A percentile compares a stretch with the other conserved stretches of the same genome.
Evolutionary conservation across 2,329 filamentous ascomycete species (phyloP).

Genomic region (Aschersonia sp.): DNA sequence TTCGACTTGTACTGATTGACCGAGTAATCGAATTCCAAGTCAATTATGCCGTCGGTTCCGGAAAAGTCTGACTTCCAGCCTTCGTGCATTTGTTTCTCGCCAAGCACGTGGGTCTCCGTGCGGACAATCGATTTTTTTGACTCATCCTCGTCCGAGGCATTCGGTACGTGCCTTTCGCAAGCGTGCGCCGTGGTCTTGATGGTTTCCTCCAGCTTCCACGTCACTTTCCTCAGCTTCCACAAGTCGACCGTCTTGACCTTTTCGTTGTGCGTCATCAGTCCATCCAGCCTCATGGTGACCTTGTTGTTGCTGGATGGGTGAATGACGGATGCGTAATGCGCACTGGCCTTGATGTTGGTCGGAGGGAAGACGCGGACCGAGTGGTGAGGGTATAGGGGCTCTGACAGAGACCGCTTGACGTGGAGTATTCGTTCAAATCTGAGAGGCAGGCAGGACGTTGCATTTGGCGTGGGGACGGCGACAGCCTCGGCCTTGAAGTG

Average conservation of each 20-base stretch:
- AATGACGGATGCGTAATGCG: conserved; percentile 69
- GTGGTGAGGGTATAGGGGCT: conserved; percentile 68
- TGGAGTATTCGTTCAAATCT: conserved; percentile 54
- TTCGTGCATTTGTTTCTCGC: conserved; percentile 64
- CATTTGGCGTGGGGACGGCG: conserved; percentile 38
- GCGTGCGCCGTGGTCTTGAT: conserved; percentile 66
- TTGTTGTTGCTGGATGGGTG: conserved; percentile 76
- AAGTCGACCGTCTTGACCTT: conserved; percentile 58
- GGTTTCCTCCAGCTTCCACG: conserved; percentile 86
- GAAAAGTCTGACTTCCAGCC: conserved; percentile 74
- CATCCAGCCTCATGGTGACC: conserved; percentile 68
- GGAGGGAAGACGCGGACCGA: conserved; percentile 92
- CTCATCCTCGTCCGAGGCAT: conserved; percentile 9
- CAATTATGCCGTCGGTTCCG: conserved; percentile 43
- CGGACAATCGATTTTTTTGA: conserved; percentile 55
- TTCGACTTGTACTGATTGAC: conserved; percentile 30
- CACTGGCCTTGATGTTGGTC: conserved; percentile 79
- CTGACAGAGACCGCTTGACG: conserved; percentile 62
- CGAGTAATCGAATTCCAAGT: conserved; percentile 33
- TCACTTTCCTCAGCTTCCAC: conserved; percentile 84
- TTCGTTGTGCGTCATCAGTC: conserved; percentile 59
- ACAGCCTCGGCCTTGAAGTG: conserved; percentile 56
- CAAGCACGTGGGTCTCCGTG: conserved; percentile 63
- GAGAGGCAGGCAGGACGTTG: conserved; percentile 23
- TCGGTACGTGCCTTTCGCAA: conserved; percentile 57